Evolutionary conservation across 768 basidiomycete species (phyloP).

Genomic region (Fomitopsis pulvina): DNA sequence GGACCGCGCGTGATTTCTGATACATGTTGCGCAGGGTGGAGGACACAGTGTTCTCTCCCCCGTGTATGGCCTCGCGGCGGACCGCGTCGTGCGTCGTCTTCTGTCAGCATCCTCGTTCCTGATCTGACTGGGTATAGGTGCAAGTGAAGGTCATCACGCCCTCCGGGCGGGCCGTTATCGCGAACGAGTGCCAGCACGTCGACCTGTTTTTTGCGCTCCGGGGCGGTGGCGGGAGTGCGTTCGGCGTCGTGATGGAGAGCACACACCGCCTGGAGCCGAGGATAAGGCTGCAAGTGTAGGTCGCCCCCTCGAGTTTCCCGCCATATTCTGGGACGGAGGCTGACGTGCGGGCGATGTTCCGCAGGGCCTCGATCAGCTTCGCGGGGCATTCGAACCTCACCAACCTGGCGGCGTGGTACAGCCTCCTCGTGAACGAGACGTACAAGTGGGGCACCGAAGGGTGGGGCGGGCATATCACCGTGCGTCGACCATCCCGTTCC

Average conservation of each 20-base stretch:
- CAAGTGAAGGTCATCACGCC: conserved; percentile 50
- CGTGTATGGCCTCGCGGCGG: conserved; percentile 24
- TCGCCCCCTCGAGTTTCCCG: not conserved
- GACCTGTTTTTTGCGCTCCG: conserved; percentile 51
- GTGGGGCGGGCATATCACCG: conserved; percentile 31
- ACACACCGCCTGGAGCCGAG: conserved; percentile 17
- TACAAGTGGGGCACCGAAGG: conserved; percentile 27
- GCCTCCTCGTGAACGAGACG: conserved; percentile 24
- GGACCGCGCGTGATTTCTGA: not conserved
- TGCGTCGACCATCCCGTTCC: conserved; percentile 17
- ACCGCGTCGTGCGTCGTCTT: conserved; percentile 21
- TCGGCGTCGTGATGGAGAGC: conserved; percentile 27
- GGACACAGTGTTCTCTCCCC: conserved; percentile 25
- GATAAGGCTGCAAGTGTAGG: conserved; percentile 20
- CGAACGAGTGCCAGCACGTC: conserved; percentile 38
- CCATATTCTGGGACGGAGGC: not conserved
- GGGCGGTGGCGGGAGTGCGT: conserved; percentile 35
- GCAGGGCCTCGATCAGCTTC: conserved; percentile 24
- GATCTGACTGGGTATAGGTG: conserved; percentile 18
- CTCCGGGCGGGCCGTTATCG: conserved; percentile 38
- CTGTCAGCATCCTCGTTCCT: not conserved
- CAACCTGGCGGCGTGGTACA: conserved; percentile 20
- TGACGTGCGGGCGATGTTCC: not conserved
- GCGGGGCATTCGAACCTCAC: conserved; percentile 11
- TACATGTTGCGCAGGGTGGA: conserved; percentile 24